phyloP scores from a whole-genome alignment of 139 green algal genomes.

The Picocystis salinarum region DNA sequence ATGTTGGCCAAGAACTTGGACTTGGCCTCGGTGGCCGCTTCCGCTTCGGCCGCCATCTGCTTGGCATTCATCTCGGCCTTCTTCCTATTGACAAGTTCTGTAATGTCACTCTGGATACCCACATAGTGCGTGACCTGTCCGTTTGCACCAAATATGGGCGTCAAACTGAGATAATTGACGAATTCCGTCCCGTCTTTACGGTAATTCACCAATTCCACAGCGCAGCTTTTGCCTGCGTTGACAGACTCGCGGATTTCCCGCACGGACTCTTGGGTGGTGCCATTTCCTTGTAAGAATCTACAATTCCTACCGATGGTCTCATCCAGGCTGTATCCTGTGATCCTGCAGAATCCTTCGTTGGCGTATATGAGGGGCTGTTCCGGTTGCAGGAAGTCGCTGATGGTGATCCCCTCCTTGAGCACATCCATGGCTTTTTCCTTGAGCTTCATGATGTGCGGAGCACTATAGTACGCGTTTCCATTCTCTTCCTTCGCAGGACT shows the following conservation, averaged over 20 bases:
- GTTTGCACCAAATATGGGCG: slow-evolving; percentile 34
- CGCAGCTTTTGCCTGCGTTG: slow-evolving; percentile 17
- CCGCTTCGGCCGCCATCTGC: slow-evolving; percentile 26
- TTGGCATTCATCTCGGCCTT: slow-evolving; percentile 13
- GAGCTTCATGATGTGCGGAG: no score
- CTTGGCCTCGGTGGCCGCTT: slow-evolving; percentile 66
- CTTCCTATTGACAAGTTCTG: slow-evolving; percentile 42
- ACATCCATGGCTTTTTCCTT: slow-evolving; percentile 55
- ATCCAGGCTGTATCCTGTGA: slow-evolving; percentile 86
- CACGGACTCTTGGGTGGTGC: slow-evolving; percentile 73
- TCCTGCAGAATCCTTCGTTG: slow-evolving; percentile 45
- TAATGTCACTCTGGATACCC: slow-evolving; percentile 65
- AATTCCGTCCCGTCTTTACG: slow-evolving; percentile 39
- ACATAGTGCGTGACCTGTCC: slow-evolving; percentile 56
- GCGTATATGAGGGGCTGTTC: slow-evolving; percentile 11
- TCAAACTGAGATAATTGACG: slow-evolving; percentile 55
- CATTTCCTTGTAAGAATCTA: slow-evolving; percentile 47
- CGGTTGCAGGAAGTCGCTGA: slow-evolving; percentile 34
- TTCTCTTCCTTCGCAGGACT: no score
- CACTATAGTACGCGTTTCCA: no score
- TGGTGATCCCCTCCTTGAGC: slow-evolving; percentile 55
- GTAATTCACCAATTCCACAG: slow-evolving; percentile 36
- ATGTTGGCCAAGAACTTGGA: slow-evolving; percentile 78
- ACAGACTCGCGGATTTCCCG: slow-evolving; percentile 48
- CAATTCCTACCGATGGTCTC: slow-evolving; percentile 21